A percentile compares a stretch with the other conserved stretches of the same genome.
phyloP scores from a whole-genome alignment of 2,329 filamentous ascomycete species.

The Geosmithia morbida region DNA sequence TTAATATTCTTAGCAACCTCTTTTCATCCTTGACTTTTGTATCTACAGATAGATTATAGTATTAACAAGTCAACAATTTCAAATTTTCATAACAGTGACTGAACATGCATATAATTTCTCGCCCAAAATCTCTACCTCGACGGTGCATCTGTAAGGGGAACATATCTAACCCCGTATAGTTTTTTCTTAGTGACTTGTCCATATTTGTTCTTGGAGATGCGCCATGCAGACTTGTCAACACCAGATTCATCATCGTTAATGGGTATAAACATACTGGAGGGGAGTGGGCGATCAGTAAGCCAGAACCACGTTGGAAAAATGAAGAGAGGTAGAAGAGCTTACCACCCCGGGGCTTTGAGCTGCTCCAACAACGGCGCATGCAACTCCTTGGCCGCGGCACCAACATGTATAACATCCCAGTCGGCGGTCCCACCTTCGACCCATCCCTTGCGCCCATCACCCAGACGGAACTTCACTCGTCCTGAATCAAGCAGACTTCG shows the following conservation, averaged over 20 bases:
- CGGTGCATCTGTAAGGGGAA: constrained; percentile 61
- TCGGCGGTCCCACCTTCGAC: constrained; percentile 32
- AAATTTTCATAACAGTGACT: not conserved
- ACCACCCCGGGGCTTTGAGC: constrained; percentile 61
- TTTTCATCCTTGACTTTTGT: not conserved
- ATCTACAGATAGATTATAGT: not conserved
- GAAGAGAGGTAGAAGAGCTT: constrained; percentile 6
- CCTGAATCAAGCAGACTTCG: constrained; percentile 44
- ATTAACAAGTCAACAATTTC: not conserved
- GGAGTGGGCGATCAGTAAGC: constrained; percentile 1
- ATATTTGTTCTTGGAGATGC: constrained; percentile 55
- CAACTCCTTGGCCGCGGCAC: constrained; percentile 64
- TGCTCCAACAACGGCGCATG: constrained; percentile 64
- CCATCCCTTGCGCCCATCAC: constrained; percentile 60
- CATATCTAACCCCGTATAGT: constrained; percentile 61
- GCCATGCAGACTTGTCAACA: constrained; percentile 52
- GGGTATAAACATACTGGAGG: constrained; percentile 56
- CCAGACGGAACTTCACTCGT: constrained; percentile 56
- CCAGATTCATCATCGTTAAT: constrained; percentile 40
- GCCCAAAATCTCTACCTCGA: not conserved
- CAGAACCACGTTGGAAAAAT: constrained; percentile 5
- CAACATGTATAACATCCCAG: constrained; percentile 94
- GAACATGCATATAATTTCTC: not conserved
- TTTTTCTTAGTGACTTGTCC: constrained; percentile 46
- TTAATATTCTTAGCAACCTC: not conserved